A percentile compares a stretch with the other conserved stretches of the same genome.
These are phyloP conservation scores for Lagerstroemia speciosa DNA, from an alignment of 345 rosid species.

Conservation along the genomic window DNA sequence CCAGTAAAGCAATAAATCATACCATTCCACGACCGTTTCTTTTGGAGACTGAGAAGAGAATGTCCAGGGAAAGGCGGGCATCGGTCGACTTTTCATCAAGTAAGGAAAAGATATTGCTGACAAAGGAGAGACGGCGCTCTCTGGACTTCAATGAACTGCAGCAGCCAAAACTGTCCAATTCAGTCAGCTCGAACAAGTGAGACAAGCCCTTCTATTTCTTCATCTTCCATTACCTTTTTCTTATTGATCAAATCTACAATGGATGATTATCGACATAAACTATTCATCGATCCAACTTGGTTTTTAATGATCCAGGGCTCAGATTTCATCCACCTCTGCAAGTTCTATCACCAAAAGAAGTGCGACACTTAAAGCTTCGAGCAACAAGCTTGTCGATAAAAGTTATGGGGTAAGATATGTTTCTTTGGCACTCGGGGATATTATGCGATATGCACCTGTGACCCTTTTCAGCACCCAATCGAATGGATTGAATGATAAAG, in stretches of 20 bases:
- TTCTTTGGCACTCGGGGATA: background rate
- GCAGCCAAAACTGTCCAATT: constrained; percentile 19
- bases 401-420: constrained; percentile 9
- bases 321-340: constrained; percentile 1
- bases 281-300: background rate
- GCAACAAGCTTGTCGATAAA: constrained; percentile 6
- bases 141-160: constrained; percentile 11
- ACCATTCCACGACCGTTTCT: constrained; percentile 32
- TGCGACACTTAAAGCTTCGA: constrained; percentile 4
- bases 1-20: constrained; percentile 8
- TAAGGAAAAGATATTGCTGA: constrained; percentile 4
- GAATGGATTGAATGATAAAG: background rate
- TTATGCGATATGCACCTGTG: background rate
- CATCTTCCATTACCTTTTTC: background rate
- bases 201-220: background rate
- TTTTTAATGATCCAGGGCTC: constrained; percentile 13
- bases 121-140: constrained; percentile 13
- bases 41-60: constrained; percentile 29
- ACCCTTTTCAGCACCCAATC: background rate
- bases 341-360: constrained; percentile 9
- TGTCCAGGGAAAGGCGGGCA: constrained; percentile 16
- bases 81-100: constrained; percentile 14
- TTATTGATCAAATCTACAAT: background rate
- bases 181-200: constrained; percentile 18
- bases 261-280: background rate